Evolutionary conservation across 352 stramenopile genomes (phyloP).

Genomic region (Phytophthora colocasiae): DNA sequence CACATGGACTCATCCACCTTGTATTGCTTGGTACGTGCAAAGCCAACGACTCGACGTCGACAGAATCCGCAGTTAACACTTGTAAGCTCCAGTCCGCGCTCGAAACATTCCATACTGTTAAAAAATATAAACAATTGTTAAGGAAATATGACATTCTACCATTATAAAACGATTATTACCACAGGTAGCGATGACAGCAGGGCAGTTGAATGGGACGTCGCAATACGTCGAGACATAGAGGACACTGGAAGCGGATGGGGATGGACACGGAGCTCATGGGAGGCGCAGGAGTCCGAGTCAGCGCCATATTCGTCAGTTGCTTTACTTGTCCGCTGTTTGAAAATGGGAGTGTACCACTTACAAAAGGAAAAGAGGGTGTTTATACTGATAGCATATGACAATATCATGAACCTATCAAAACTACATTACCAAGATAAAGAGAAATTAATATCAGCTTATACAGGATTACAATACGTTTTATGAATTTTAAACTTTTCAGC

Average conservation of each 20-base stretch:
- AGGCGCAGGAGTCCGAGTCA: slow-evolving; percentile 24
- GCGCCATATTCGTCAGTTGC: slow-evolving; percentile 35
- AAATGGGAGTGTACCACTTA: slow-evolving; percentile 11
- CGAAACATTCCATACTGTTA: slow-evolving; percentile 68
- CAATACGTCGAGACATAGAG: slow-evolving; percentile 81
- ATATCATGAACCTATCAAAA: background rate
- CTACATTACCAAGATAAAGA: background rate
- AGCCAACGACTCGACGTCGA: slow-evolving; percentile 75
- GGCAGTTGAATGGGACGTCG: slow-evolving; percentile 69
- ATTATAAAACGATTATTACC: slow-evolving; percentile 34
- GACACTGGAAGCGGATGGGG: slow-evolving; percentile 75
- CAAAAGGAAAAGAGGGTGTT: background rate
- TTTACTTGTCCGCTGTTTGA: slow-evolving; percentile 14
- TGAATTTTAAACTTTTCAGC: slow-evolving; percentile 26
- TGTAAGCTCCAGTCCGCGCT: slow-evolving; percentile 75
- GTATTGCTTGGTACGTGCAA: slow-evolving; percentile 78
- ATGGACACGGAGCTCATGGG: slow-evolving; percentile 41
- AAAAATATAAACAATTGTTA: slow-evolving; percentile 11
- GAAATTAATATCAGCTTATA: background rate
- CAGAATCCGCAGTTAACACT: slow-evolving; percentile 86
- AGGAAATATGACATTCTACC: background rate
- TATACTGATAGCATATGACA: background rate
- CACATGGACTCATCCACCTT: slow-evolving; percentile 75
- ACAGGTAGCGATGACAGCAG: slow-evolving; percentile 77
- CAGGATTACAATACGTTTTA: background rate